Conservation (phyloP, 805 yeast species). For the Hanseniaspora valbyensis region DNA sequence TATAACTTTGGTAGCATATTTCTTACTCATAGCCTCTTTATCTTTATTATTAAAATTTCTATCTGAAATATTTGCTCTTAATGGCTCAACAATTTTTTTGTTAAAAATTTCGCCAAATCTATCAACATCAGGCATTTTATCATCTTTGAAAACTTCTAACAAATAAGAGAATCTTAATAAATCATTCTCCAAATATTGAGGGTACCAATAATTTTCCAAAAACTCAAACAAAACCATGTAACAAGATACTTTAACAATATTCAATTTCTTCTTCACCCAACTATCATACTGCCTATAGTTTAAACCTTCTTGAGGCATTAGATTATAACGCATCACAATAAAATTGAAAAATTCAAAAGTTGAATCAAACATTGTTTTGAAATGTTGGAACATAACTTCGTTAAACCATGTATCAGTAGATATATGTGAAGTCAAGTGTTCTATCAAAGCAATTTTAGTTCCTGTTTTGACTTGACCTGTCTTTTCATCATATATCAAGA, state of each 20-base stretch:
- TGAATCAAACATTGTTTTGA: conserved; percentile 54
- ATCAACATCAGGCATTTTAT: conserved; percentile 36
- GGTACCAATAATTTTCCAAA: conserved; percentile 60
- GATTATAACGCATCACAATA: conserved; percentile 53
- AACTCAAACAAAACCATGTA: conserved; percentile 55
- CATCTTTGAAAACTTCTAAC: conserved; percentile 32
- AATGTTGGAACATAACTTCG: conserved; percentile 60
- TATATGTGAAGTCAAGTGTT: conserved; percentile 69
- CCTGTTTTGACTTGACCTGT: conserved; percentile 71
- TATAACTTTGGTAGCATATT: conserved; percentile 1
- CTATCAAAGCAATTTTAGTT: conserved; percentile 61
- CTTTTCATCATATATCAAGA: conserved; percentile 49
- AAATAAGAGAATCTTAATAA: conserved; percentile 31
- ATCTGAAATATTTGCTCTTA: not conserved
- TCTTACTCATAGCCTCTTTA: conserved; percentile 10
- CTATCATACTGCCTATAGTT: conserved; percentile 67
- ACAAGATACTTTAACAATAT: conserved; percentile 55
- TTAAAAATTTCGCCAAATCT: conserved; percentile 33
- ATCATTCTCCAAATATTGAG: conserved; percentile 42
- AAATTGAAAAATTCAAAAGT: conserved; percentile 50
- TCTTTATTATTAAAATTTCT: conserved; percentile 2
- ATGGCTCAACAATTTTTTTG: conserved; percentile 25
- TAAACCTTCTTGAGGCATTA: conserved; percentile 78
- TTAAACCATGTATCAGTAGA: conserved; percentile 52
- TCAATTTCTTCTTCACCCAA: conserved; percentile 64